Evolutionary conservation across 75 land plant species (phyloP), one percentile per base, ranked within the genome.

Genomic region (Chamaecyparis obtusa): DNA sequence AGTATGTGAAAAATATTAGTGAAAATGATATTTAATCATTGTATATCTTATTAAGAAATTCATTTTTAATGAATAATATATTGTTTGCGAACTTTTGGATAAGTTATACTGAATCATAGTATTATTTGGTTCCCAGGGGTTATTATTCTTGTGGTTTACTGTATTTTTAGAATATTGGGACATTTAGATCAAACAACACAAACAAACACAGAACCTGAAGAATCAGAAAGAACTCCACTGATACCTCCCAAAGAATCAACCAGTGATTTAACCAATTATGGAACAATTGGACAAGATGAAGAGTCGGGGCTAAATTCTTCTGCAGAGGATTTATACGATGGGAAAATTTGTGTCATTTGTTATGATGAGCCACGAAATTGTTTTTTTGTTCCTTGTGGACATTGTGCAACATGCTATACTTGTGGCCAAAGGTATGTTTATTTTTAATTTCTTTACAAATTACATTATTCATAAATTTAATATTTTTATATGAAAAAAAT

Each of bases 381-480:
- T 46, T 91, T 93, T 85, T 89, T 93, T 57, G 86, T 90, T 85
- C 94, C 94, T 37, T 93, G 94, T 88, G 94, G 94, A 0, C 94
- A 93, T 36, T 89, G 92, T 56, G 92, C 91, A 17, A 91, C 94
- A 9, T 93, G 94, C 57, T 86, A 78, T 39, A 64, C 77, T 37
- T 93, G 94, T 79, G 94, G 90, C 10, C 89, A 91, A 75, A 91
- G 92, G 94, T 93, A 89, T 1, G 75, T 81, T n/a, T 43, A 27
- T n/a, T 24, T 44, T 32, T 44, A n/a, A 37, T 80, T 41, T 80
- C 19, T 0, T 44, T 41, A 9, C 8, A 43, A 2, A 44, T 9
- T 77, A 77, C 16, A 36, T 7, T 77, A 8, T 39, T 77, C 35
- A 39, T 2, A 3, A 41, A 41, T n/a, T n/a, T 17, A 44, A 17